Evolutionary conservation across 257 asterid genomes (phyloP), one percentile per base, ranked within the genome.

Genomic region (Salvia miltiorrhiza): DNA sequence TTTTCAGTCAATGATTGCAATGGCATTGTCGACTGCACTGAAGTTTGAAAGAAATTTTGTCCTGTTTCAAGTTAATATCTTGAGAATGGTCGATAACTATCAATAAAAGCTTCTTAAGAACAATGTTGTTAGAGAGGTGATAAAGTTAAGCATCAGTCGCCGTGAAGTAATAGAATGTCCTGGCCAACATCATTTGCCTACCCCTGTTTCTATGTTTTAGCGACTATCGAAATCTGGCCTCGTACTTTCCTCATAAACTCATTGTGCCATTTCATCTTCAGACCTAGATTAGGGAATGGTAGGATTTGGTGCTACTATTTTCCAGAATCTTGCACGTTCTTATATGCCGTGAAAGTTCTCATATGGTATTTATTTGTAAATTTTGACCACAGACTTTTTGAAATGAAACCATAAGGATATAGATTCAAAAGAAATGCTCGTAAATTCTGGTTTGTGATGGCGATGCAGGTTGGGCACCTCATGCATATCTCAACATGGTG

Each of bases 391-490:
- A 35, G 41, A 35, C 11, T 35, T 35, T 5, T 35, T 1, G 41
- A 30, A 35, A 35, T 35, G 11, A 35, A 30, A 30, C 35, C 35
- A 30, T 6, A 30, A 30, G 35, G 35, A 30, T 30, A 30, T 1
- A 4, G 4, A 6, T 30, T 30, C 30, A 26, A 30, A 30, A 30
- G 2, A 30, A 30, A 30, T 30, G 35, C 35, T 30, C 35, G 4
- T 37, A 9, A 37, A 37, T 8, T 37, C 43, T 37, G 2, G 12
- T 37, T 37, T 37, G 43, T 37, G 43, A 35, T 7, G 40, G 43
- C 43, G 43, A 47, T 56, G 80, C 86, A 93, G 98, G 97, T 70
- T 90, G 98, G 95, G 96, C 92, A 30, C 97, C 98, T 72, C 97
- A 90, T 78, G 92, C 89, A 1, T 90, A 93, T 77, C 84, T 85